Percentiles rank a stretch among this genome's conserved stretches.
phyloP scores from a whole-genome alignment of 1,284 basidiomycete genomes.

The Volvariella surrecta region DNA sequence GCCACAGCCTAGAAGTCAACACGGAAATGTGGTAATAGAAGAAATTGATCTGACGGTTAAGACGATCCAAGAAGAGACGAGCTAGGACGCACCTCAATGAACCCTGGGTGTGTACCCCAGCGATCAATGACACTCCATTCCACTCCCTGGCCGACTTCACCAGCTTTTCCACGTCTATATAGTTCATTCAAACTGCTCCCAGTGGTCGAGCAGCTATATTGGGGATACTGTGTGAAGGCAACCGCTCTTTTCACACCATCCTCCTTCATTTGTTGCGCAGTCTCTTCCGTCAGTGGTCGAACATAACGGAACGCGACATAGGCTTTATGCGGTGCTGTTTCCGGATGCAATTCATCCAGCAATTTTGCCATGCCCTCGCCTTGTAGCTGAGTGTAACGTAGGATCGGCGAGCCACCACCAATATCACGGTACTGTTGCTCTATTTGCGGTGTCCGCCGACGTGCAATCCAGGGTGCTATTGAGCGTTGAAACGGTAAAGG shows the following conservation, averaged over 20 bases:
- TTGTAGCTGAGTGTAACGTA: constrained; percentile 84
- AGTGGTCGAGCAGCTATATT: constrained; percentile 98
- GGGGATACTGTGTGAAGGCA: constrained; percentile 98
- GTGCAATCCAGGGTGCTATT: constrained; percentile 86
- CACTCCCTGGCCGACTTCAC: constrained; percentile 55
- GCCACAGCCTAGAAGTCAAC: constrained; percentile 65
- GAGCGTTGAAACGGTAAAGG: constrained; percentile 89
- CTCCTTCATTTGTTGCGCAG: constrained; percentile 76
- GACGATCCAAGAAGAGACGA: background rate
- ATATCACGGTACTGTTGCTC: constrained; percentile 93
- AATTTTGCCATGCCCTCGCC: constrained; percentile 87
- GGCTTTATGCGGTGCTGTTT: constrained; percentile 91
- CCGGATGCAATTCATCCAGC: constrained; percentile 89
- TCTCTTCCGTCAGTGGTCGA: constrained; percentile 80
- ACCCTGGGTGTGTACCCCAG: constrained; percentile 93
- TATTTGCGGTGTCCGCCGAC: constrained; percentile 88
- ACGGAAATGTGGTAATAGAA: constrained; percentile 1
- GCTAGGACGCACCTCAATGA: constrained; percentile 69
- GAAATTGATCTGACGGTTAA: constrained; percentile 5
- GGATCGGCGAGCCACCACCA: constrained; percentile 97
- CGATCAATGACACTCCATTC: constrained; percentile 98
- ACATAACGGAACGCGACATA: constrained; percentile 97
- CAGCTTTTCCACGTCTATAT: constrained; percentile 53
- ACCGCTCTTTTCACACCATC: constrained; percentile 92
- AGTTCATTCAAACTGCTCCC: constrained; percentile 96